A percentile compares a stretch with the other conserved stretches of the same genome.
Evolutionary conservation across 148 eudicot genomes (phyloP).

Genomic region (Linanthus parryae): DNA sequence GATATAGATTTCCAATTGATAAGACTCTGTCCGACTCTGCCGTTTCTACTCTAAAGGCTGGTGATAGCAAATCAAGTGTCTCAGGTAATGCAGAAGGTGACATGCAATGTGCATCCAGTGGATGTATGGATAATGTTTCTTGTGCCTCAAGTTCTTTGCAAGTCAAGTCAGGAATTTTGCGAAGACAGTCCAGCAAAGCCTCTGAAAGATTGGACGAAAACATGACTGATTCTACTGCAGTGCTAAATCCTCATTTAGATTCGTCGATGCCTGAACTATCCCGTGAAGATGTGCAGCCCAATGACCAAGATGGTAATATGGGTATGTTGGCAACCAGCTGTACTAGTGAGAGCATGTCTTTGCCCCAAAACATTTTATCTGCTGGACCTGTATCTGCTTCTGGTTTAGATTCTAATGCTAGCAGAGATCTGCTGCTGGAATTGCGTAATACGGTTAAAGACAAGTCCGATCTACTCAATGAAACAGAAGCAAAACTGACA

Average conservation of each 20-base stretch:
- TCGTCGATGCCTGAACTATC: constrained; percentile 69
- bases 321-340: constrained; percentile 29
- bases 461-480: constrained; percentile 48
- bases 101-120: constrained; percentile 29
- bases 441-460: constrained; percentile 55
- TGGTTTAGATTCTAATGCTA: constrained; percentile 30
- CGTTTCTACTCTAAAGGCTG: constrained; percentile 26
- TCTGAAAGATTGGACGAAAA: constrained; percentile 65
- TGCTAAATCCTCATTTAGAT: constrained; percentile 54
- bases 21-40: constrained; percentile 28
- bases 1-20: constrained; percentile 26
- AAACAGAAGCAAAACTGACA: constrained; percentile 50
- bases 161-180: constrained; percentile 29
- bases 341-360: constrained; percentile 36
- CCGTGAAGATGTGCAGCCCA: constrained; percentile 42
- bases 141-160: constrained; percentile 37
- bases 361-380: constrained; percentile 23
- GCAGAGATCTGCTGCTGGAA: constrained; percentile 41
- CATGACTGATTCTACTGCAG: constrained; percentile 73
- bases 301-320: constrained; percentile 31
- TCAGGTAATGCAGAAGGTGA: constrained; percentile 41
- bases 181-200: constrained; percentile 25
- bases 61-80: constrained; percentile 53
- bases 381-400: constrained; percentile 26
- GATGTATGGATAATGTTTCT: constrained; percentile 66